phyloP scores from a whole-genome alignment of 2,329 filamentous ascomycete genomes.

The Trichoderma atroviride region DNA sequence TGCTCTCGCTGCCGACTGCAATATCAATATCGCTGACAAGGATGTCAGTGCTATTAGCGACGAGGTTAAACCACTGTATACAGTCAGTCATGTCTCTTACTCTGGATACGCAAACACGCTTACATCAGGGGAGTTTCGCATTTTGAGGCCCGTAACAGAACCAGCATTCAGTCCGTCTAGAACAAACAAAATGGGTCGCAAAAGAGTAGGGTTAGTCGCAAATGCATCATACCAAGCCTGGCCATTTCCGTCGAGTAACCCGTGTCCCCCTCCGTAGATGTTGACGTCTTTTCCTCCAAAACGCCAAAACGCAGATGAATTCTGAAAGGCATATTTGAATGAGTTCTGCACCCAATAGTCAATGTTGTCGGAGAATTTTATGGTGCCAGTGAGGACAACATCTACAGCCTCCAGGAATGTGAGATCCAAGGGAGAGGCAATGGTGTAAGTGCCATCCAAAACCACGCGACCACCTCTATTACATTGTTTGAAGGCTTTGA shows the following conservation, averaged over 20 bases:
- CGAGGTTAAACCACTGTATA: conserved; percentile 9
- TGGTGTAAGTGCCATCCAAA: neutral
- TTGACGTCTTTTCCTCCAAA: conserved; percentile 15
- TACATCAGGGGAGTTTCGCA: conserved; percentile 5
- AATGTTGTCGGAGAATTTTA: conserved; percentile 7
- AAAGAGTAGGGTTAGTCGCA: conserved; percentile 1
- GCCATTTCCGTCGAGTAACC: conserved; percentile 4
- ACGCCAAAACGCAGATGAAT: conserved; percentile 10
- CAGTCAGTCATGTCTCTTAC: neutral
- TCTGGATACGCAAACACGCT: neutral
- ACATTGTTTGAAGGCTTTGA: conserved; percentile 4
- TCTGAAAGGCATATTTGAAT: conserved; percentile 14
- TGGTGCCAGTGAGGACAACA: neutral
- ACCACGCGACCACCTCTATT: conserved; percentile 1
- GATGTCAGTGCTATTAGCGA: conserved; percentile 12
- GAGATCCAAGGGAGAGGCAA: conserved; percentile 7
- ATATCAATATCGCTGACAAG: conserved; percentile 10
- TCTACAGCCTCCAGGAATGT: conserved; percentile 8
- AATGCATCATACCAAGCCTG: conserved; percentile 18
- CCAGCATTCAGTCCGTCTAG: neutral
- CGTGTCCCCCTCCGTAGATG: neutral
- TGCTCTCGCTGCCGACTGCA: conserved; percentile 3
- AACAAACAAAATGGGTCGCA: conserved; percentile 1
- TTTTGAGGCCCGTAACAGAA: conserved; percentile 4
- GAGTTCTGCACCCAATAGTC: conserved; percentile 9